phyloP scores from a whole-genome alignment of 192 early-diverging fungal species.

The Geosiphon pyriformis region DNA sequence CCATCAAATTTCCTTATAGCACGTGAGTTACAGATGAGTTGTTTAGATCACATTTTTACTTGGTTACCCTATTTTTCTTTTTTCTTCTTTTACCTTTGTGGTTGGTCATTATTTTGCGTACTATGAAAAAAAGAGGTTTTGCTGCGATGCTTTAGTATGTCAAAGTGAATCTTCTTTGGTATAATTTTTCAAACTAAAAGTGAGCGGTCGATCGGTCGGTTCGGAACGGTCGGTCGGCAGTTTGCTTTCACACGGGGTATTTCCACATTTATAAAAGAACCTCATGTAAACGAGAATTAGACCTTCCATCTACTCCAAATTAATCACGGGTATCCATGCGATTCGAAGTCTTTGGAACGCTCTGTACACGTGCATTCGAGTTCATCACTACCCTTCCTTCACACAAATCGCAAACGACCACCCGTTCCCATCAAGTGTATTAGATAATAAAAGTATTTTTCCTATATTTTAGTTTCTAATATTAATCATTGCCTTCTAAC shows the following conservation, averaged over 20 bases:
- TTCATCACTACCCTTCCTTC: conserved; percentile 8
- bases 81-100: conserved; percentile 14
- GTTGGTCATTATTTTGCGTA: conserved; percentile 2
- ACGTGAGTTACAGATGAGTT: conserved; percentile 13
- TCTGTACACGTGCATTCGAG: conserved; percentile 23
- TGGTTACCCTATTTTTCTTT: conserved; percentile 9
- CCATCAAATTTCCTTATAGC: conserved; percentile 10
- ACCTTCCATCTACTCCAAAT: background rate
- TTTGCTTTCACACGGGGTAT: conserved; percentile 10
- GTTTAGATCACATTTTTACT: conserved; percentile 1
- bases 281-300: conserved; percentile 24
- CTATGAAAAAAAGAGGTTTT: background rate
- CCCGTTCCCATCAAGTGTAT: conserved; percentile 19
- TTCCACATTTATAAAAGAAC: conserved; percentile 16
- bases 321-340: conserved; percentile 11
- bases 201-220: conserved; percentile 15
- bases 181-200: conserved; percentile 21
- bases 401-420: conserved; percentile 21
- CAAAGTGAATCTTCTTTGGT: conserved; percentile 9
- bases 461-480: conserved; percentile 17
- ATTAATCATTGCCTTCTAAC: conserved; percentile 11
- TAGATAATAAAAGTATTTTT: conserved; percentile 21
- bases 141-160: conserved; percentile 7
- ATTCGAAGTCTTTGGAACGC: conserved; percentile 23
- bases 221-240: conserved; percentile 25